Percentiles rank a stretch among this genome's conserved stretches.
These are phyloP conservation scores for Hebeloma cylindrosporum DNA, from an alignment of 768 basidiomycete genomes.

Conservation along the genomic window DNA sequence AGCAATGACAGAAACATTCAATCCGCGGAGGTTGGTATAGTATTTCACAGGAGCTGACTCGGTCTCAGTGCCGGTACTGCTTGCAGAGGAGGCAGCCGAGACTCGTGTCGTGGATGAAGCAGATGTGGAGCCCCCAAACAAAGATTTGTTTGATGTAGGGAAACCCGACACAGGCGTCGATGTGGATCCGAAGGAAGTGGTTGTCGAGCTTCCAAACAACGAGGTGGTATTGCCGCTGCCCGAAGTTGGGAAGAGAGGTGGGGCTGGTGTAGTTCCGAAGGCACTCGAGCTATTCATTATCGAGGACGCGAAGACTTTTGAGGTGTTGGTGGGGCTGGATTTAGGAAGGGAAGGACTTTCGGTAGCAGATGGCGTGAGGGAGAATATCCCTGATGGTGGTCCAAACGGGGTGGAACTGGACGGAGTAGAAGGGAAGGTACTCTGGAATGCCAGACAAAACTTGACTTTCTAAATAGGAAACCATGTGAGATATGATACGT, in stretches of 20 bases:
- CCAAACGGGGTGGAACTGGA: constrained; percentile 14
- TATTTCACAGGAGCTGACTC: constrained; percentile 45
- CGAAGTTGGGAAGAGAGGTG: constrained; percentile 11
- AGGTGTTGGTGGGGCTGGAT: constrained; percentile 42
- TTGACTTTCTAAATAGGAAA: too few species aligned
- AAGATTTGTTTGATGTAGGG: too few species aligned
- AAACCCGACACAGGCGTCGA: too few species aligned
- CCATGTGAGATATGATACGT: too few species aligned
- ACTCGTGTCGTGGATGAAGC: too few species aligned
- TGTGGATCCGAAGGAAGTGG: too few species aligned
- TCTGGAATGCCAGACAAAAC: constrained; percentile 5
- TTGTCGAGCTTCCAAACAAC: too few species aligned
- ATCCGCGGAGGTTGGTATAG: constrained; percentile 69
- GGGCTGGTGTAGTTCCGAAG: constrained; percentile 2
- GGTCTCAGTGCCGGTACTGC: constrained; percentile 18
- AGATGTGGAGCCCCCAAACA: too few species aligned
- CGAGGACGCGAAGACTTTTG: constrained; percentile 54
- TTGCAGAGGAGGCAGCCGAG: too few species aligned
- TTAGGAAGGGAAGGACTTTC: constrained; percentile 18
- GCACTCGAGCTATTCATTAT: constrained; percentile 25
- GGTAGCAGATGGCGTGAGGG: too few species aligned
- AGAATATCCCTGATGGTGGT: too few species aligned
- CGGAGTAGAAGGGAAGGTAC: constrained; percentile 13
- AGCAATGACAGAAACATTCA: constrained; percentile 67
- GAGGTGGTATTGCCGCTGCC: too few species aligned